A percentile compares a stretch with the other conserved stretches of the same genome.
Conservation (phyloP, 495 filamentous ascomycete species). For the Platismatia glauca region DNA sequence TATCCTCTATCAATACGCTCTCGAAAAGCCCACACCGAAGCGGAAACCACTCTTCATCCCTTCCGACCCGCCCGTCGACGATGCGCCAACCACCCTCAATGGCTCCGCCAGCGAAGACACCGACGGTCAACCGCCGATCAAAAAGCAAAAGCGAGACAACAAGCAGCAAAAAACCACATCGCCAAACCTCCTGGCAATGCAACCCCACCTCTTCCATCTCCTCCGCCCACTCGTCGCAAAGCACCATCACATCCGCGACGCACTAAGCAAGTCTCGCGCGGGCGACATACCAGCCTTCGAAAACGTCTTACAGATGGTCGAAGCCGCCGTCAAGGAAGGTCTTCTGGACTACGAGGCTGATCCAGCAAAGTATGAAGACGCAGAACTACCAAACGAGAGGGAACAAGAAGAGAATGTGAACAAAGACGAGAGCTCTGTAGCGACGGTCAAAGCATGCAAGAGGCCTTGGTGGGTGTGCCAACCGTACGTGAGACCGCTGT, state of each 20-base stretch:
- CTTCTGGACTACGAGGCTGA: conserved; percentile 61
- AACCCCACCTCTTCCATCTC: conserved; percentile 88
- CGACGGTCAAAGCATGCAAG: conserved; percentile 58
- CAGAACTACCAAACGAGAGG: conserved; percentile 31
- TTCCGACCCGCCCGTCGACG: conserved; percentile 39
- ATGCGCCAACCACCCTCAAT: not conserved
- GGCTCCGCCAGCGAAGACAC: conserved; percentile 11
- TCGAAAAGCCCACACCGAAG: conserved; percentile 50
- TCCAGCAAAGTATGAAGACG: conserved; percentile 44
- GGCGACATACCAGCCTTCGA: conserved; percentile 68
- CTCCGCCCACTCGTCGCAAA: conserved; percentile 67
- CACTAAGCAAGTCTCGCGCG: conserved; percentile 54
- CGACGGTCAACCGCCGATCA: conserved; percentile 42
- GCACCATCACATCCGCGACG: conserved; percentile 74
- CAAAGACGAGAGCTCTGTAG: conserved; percentile 48
- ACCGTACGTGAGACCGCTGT: conserved; percentile 78
- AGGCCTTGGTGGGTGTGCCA: conserved; percentile 91
- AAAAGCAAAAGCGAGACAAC: conserved; percentile 49
- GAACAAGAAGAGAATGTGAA: conserved; percentile 22
- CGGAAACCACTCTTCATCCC: conserved; percentile 67
- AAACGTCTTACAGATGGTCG: conserved; percentile 54
- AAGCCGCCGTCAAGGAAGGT: conserved; percentile 61
- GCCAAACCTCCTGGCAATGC: conserved; percentile 74
- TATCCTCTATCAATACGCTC: conserved; percentile 69
- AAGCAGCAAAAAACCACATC: conserved; percentile 43